These are phyloP conservation scores for Blastobotrys chiropterorum DNA, from an alignment of 805 yeast genomes.

Conservation along the genomic window DNA sequence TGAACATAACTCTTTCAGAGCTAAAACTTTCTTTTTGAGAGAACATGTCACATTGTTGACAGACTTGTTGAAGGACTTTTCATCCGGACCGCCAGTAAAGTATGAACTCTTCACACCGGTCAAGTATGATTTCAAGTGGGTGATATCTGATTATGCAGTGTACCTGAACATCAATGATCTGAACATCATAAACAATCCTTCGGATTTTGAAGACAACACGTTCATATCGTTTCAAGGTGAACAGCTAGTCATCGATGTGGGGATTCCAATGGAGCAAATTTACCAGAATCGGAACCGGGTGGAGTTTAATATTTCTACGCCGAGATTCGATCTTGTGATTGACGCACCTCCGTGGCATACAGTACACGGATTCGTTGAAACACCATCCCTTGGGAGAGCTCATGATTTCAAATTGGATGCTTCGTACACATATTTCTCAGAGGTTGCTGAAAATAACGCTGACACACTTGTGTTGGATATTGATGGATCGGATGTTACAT, in stretches of 20 bases:
- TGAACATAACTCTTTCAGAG: conserved; percentile 43
- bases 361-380: conserved; percentile 57
- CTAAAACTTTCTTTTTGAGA: conserved; percentile 60
- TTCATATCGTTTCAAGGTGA: conserved; percentile 71
- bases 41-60: conserved; percentile 74
- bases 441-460: conserved; percentile 56
- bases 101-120: conserved; percentile 77
- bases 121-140: conserved; percentile 56
- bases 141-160: conserved; percentile 47
- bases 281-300: conserved; percentile 23
- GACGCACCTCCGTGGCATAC: conserved; percentile 95
- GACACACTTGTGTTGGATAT: conserved; percentile 66
- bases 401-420: conserved; percentile 57
- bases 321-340: conserved; percentile 53
- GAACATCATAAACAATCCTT: conserved; percentile 83
- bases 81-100: conserved; percentile 55
- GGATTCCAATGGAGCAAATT: conserved; percentile 50
- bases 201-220: conserved; percentile 75
- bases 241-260: conserved; percentile 39
- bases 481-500: conserved; percentile 56
- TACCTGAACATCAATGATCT: conserved; percentile 78
- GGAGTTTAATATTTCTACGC: conserved; percentile 32
- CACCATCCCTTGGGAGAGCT: conserved; percentile 61
- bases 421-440: conserved; percentile 53
- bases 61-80: conserved; percentile 72